Conservation (phyloP, 495 filamentous ascomycete genomes). For the Aspergillus coremiiformis region DNA sequence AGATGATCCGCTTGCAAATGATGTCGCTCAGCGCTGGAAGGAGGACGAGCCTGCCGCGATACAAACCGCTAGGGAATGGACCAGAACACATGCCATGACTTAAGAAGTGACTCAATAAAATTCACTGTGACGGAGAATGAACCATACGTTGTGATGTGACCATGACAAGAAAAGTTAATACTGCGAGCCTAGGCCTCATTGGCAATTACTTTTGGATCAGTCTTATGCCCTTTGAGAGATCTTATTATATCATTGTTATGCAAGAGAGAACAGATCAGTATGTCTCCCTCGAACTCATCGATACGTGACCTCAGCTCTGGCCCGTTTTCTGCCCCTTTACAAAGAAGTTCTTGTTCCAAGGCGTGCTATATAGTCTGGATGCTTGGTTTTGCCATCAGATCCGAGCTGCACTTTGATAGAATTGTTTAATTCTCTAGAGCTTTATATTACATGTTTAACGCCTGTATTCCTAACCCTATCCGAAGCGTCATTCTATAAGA, state of each 20-base stretch:
- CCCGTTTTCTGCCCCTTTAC: background rate
- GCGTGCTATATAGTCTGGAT: background rate
- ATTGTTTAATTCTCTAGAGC: background rate
- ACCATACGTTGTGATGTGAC: conserved; percentile 28
- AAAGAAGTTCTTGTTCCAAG: background rate
- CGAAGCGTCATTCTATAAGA: too few species aligned
- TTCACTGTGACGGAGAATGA: conserved; percentile 9
- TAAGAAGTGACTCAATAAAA: conserved; percentile 15
- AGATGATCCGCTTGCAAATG: conserved; percentile 92
- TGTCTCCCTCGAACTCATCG: background rate
- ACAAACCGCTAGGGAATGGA: conserved; percentile 85
- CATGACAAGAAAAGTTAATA: conserved; percentile 25
- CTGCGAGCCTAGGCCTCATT: background rate
- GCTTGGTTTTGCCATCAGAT: background rate
- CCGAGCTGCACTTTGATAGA: background rate
- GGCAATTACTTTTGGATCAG: conserved; percentile 1
- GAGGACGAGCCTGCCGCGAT: conserved; percentile 89
- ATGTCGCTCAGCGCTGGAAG: conserved; percentile 97
- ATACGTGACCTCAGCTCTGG: background rate
- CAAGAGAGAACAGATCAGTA: background rate
- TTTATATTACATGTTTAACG: background rate
- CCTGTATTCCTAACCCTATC: too few species aligned
- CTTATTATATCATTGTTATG: background rate
- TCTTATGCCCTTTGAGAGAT: background rate
- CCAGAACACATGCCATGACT: conserved; percentile 64